phyloP scores from a whole-genome alignment of 345 rosid species.

The Isatis tinctoria region DNA sequence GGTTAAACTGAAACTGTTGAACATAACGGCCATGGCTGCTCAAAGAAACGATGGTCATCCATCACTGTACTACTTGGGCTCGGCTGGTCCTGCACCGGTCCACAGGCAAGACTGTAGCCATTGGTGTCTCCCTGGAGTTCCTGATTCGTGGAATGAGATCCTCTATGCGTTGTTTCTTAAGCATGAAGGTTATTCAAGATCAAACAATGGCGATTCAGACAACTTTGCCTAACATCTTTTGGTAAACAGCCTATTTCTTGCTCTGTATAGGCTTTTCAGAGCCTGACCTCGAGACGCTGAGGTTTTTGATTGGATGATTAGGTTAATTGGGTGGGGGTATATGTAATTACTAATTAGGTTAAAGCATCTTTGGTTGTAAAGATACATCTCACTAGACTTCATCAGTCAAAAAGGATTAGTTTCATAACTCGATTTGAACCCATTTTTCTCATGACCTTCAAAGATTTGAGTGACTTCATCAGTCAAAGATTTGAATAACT shows the following conservation, averaged over 20 bases:
- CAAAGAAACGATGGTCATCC: slow-evolving; percentile 83
- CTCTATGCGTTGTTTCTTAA: slow-evolving; percentile 59
- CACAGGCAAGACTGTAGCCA: slow-evolving; percentile 90
- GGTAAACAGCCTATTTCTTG: background rate
- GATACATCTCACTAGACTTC: background rate
- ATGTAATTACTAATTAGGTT: slow-evolving; percentile 27
- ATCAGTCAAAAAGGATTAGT: background rate
- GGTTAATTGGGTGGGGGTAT: slow-evolving; percentile 14
- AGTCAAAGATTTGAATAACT: background rate
- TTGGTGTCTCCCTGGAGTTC: slow-evolving; percentile 97
- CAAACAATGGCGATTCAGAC: slow-evolving; percentile 6
- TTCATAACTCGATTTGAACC: background rate
- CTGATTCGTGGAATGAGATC: slow-evolving; percentile 90
- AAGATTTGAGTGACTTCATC: background rate
- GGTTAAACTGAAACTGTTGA: slow-evolving; percentile 45
- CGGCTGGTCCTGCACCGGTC: slow-evolving; percentile 54
- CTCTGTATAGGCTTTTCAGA: background rate
- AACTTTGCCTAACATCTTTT: slow-evolving; percentile 3
- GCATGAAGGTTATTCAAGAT: slow-evolving; percentile 26
- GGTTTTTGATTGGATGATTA: slow-evolving; percentile 25
- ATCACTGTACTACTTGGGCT: slow-evolving; percentile 64
- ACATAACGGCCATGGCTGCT: slow-evolving; percentile 65
- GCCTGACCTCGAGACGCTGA: background rate
- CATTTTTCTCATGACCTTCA: background rate
- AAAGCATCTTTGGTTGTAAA: slow-evolving; percentile 18